Percentiles rank a stretch among this genome's conserved stretches.
Conservation (phyloP, 2,329 filamentous ascomycete genomes). For the Paraconiothyrium sp. region DNA sequence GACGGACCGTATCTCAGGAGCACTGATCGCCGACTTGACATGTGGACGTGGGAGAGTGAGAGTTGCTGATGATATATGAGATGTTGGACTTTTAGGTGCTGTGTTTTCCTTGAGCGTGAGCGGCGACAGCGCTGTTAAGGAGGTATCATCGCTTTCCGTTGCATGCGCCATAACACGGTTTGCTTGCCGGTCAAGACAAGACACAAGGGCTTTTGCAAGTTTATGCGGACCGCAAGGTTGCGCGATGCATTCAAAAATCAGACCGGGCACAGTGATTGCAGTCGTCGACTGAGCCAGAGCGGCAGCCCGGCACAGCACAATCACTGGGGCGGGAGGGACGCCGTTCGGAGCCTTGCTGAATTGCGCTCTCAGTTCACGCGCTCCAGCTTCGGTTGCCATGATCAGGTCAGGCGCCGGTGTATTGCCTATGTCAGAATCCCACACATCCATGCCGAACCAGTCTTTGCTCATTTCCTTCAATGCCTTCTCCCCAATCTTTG, state of each 20-base stretch:
- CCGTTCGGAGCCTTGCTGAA: slow-evolving; percentile 32
- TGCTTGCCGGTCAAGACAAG: slow-evolving; percentile 44
- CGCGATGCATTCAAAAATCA: slow-evolving; percentile 47
- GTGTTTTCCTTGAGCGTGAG: slow-evolving; percentile 42
- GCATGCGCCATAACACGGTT: slow-evolving; percentile 28
- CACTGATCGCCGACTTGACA: slow-evolving; percentile 40
- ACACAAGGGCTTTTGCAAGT: slow-evolving; percentile 45
- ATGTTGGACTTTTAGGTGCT: slow-evolving; percentile 23
- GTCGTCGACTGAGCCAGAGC: slow-evolving; percentile 47
- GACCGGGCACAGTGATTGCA: slow-evolving; percentile 45
- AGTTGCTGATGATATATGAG: slow-evolving; percentile 19
- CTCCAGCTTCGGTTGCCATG: slow-evolving; percentile 45
- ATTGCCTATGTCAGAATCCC: slow-evolving; percentile 24
- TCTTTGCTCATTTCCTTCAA: slow-evolving; percentile 44
- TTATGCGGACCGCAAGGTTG: slow-evolving; percentile 52
- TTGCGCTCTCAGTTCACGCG: slow-evolving; percentile 38
- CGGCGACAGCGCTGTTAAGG: slow-evolving; percentile 29
- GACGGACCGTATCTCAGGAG: slow-evolving; percentile 41
- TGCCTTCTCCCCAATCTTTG: slow-evolving; percentile 42
- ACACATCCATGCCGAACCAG: slow-evolving; percentile 47
- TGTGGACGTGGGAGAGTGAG: slow-evolving; percentile 29
- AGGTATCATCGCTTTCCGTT: slow-evolving; percentile 26
- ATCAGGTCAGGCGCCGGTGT: slow-evolving; percentile 36
- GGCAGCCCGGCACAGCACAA: slow-evolving; percentile 47
- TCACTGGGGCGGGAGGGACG: slow-evolving; percentile 36